phyloP scores from a whole-genome alignment of 306 rosid genomes.

The Vachellia pachyceras region DNA sequence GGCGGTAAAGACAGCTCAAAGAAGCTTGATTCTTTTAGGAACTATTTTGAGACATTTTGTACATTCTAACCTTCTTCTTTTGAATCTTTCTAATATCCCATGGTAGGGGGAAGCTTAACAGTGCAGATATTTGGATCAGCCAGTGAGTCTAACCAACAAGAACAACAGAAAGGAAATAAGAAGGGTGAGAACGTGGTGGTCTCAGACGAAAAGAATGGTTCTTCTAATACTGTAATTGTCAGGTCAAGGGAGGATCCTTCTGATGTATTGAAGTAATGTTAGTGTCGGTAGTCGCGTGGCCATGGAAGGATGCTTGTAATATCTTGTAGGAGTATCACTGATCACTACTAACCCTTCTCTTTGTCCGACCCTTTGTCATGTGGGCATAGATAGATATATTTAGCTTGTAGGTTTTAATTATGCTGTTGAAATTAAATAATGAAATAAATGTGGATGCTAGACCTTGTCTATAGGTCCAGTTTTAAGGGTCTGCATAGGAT shows the following conservation, averaged over 20 bases:
- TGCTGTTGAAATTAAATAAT: not conserved
- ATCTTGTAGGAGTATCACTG: constrained; percentile 21
- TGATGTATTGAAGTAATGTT: constrained; percentile 28
- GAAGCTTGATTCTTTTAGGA: not conserved
- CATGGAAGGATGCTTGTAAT: constrained; percentile 51
- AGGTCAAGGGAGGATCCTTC: constrained; percentile 46
- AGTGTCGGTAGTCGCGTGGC: constrained; percentile 31
- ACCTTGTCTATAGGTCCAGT: not conserved
- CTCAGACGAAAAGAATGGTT: constrained; percentile 40
- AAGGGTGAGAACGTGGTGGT: constrained; percentile 35
- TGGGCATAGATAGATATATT: not conserved
- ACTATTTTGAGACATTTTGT: not conserved
- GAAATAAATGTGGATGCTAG: not conserved
- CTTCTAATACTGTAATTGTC: constrained; percentile 49
- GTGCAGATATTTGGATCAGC: constrained; percentile 65
- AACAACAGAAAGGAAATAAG: constrained; percentile 39
- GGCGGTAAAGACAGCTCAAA: not conserved
- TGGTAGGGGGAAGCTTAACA: constrained; percentile 71
- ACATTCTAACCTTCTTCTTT: not conserved
- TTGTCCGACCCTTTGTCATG: not conserved
- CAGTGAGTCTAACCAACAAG: constrained; percentile 36
- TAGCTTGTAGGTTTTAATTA: not conserved
- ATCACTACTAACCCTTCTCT: not conserved
- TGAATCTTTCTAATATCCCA: constrained; percentile 29
- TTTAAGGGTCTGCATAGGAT: not conserved